Base-by-base conservation (phyloP, 2,329 filamentous ascomycete genomes). In the Proliferodiscus dingleyae region DNA sequence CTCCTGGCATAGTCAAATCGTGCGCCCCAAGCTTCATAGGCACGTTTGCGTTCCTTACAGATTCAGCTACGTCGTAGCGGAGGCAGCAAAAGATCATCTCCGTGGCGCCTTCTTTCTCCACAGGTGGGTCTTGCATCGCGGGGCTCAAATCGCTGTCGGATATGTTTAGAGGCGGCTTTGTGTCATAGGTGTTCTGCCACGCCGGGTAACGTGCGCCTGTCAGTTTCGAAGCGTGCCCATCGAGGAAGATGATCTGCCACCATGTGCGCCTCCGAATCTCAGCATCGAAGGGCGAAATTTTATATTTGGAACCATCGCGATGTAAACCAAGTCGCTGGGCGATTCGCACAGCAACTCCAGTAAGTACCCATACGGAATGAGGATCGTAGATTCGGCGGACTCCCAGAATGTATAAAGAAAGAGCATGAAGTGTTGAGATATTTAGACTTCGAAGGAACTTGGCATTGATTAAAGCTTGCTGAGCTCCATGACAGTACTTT, bases 391-490 rank as follows among this genome's bases (percentile, higher is more conserved):
- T 24, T 41, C 49, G 64, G 16, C 71, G 66, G n/a, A 67, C 51
- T 8, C 66, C 65, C 44, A 59, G 80, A 45, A 86, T 69, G 55
- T 83, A 87, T 11, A 88, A 67, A 4, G 83, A 66, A 44, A 81
- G 81, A 1, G 84, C 84, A 62, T 89, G 83, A 23, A 89, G 64
- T 3, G 83, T 73, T 46, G 78, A 73, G 6, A 85, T 61, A 49
- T 88, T 83, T 2, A 78, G 74, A 9, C 78, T 79, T 33, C 79
- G 75, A 66, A 89, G 45, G 19, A 88, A 85, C 16, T 77, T 75
- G 1, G 80, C 81, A 52, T 85, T 85, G 23, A 84, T 71, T 21
- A 89, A 69, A 2, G 83, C 80, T 54, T 86, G 79, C 53, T 85
- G 81, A 1, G 77, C 69, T 1, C 75, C 83, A 22, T 71, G 68